Evolutionary conservation across 2,329 filamentous ascomycete genomes (phyloP).

Genomic region (Colletotrichum falcatum): DNA sequence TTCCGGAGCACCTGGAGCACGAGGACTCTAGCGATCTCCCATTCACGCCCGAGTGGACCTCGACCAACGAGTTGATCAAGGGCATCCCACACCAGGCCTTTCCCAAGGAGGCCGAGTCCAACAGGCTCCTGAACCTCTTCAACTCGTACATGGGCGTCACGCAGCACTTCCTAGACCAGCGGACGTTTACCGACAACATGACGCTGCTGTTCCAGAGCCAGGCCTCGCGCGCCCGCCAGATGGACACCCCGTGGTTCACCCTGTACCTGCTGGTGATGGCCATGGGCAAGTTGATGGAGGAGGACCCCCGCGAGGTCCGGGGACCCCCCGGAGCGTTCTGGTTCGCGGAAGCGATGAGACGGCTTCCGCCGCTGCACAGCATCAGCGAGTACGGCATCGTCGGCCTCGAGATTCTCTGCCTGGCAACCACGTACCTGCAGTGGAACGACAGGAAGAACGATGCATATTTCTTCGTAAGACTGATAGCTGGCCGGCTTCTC

Average conservation of each 20-base stretch:
- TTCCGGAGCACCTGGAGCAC: slow-evolving; percentile 14
- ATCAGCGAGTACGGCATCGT: slow-evolving; percentile 46
- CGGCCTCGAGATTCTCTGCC: slow-evolving; percentile 46
- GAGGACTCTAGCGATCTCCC: slow-evolving; percentile 26
- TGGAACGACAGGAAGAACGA: slow-evolving; percentile 48
- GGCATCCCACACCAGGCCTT: slow-evolving; percentile 32
- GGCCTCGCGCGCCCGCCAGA: slow-evolving; percentile 39
- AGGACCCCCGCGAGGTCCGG: slow-evolving; percentile 38
- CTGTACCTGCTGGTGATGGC: slow-evolving; percentile 49
- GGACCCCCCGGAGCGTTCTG: slow-evolving; percentile 44
- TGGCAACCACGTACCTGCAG: slow-evolving; percentile 46
- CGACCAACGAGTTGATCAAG: slow-evolving; percentile 35
- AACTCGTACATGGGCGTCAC: slow-evolving; percentile 45
- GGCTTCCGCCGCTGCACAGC: slow-evolving; percentile 45
- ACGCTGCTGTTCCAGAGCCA: slow-evolving; percentile 45
- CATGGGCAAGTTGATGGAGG: slow-evolving; percentile 47
- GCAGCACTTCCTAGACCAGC: slow-evolving; percentile 48
- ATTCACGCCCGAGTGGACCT: slow-evolving; percentile 35
- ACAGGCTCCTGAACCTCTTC: slow-evolving; percentile 44
- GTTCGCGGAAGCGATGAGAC: slow-evolving; percentile 46
- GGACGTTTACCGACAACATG: slow-evolving; percentile 45
- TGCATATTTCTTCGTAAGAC: slow-evolving; percentile 46
- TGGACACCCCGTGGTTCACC: slow-evolving; percentile 45
- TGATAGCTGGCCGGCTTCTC: neutral
- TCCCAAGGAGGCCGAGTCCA: slow-evolving; percentile 42